Base-by-base conservation (phyloP, 2,329 filamentous ascomycete species). In the Ceratocystis destructans region DNA sequence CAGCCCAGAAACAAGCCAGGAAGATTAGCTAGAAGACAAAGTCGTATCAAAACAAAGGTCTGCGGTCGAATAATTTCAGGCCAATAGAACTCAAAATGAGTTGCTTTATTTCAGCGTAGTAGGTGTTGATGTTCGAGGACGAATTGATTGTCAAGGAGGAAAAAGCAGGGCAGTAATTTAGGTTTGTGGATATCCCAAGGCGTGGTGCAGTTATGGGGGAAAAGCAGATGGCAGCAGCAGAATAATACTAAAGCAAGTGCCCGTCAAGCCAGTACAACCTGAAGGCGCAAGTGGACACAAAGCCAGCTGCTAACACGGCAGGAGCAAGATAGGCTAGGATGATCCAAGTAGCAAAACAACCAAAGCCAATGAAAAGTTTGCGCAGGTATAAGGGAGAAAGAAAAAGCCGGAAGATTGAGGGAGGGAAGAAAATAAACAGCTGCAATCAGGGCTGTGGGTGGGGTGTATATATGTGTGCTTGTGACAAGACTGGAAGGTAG, bases 301-400 rank as follows among this genome's bases (percentile, higher is more conserved):
- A 25, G 55, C 5, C 55, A 59, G n/a, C 17, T 25, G n/a, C 17
- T 25, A 53, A 31, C n/a, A 31, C 20, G n/a, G 55, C 17, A 59
- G 55, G 55, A 59, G 33, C 55, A 59, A 3, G 55, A 37, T 12
- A 59, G 55, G 55, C 55, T 59, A 20, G 55, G 55, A 33, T 59
- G 25, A 59, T 37, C 55, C 28, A 59, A 25, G 55, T 37, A 59
- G 33, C 5, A 59, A 37, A 31, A 37, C 55, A 59, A 12, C 15
- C 48, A 25, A 53, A 53, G 48, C 20, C 22, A 25, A 53, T 25
- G 48, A 28, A 25, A 53, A 28, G 55, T 37, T 37, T 59, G n/a
- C 7, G 3, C 53, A 2, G 53, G 28, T 57, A 57, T 57, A 33
- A 28, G 12, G 20, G 25, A 15, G 22, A 4, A 22, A 55, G 28